phyloP scores from a whole-genome alignment of 148 eudicot genomes.

The Amaranthus palmeri region DNA sequence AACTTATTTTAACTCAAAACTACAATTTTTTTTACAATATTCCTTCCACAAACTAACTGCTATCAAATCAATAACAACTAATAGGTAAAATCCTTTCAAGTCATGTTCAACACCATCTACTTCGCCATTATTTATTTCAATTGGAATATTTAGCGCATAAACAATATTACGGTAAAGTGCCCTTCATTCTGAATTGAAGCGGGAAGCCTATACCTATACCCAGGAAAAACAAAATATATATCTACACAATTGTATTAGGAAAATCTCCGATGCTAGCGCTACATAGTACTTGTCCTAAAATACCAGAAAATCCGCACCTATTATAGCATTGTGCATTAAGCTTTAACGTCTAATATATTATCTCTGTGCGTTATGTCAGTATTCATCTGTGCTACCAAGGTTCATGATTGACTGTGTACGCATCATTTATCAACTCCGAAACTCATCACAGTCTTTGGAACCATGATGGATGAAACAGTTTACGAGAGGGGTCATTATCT shows the following conservation, averaged over 20 bases:
- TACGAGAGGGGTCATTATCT: constrained; percentile 36
- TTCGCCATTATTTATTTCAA: no score
- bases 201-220: no score
- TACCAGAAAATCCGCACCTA: constrained; percentile 22
- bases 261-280: constrained; percentile 2
- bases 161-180: no score
- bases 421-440: constrained; percentile 20
- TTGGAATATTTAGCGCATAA: no score
- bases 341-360: background rate
- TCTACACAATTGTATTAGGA: background rate
- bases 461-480: constrained; percentile 48
- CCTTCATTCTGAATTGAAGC: no score
- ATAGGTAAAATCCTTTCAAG: no score
- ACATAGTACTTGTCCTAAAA: constrained; percentile 5
- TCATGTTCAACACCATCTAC: no score
- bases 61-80: no score
- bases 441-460: constrained; percentile 48
- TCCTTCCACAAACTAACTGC: no score
- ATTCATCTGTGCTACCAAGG: constrained; percentile 6
- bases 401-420: background rate
- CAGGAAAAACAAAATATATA: no score
- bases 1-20: no score
- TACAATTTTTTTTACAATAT: no score
- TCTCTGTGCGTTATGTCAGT: constrained; percentile 18
- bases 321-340: constrained; percentile 6